Evolutionary conservation across 306 rosid genomes (phyloP).

Genomic region (Calophaca sinica): DNA sequence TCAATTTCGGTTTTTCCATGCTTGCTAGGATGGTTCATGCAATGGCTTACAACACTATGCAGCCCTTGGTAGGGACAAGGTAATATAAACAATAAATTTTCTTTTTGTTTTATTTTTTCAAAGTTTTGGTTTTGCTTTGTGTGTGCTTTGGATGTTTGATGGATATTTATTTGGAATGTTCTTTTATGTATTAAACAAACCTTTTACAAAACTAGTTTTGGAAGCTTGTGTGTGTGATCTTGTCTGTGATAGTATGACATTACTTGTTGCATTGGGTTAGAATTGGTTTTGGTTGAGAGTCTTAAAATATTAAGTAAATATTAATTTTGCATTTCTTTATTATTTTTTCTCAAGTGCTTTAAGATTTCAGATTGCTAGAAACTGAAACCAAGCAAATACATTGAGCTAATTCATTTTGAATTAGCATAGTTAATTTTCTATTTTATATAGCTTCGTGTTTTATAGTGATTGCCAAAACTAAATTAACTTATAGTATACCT

Average conservation of each 20-base stretch:
- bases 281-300: constrained; percentile 1
- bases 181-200: not conserved
- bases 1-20: constrained; percentile 30
- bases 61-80: constrained; percentile 99
- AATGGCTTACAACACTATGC: constrained; percentile 99
- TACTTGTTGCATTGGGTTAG: not conserved
- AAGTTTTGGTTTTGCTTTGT: constrained; percentile 9
- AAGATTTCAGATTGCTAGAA: too few species aligned
- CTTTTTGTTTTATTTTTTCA: not conserved
- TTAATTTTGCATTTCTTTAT: too few species aligned
- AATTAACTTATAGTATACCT: too few species aligned
- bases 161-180: constrained; percentile 1
- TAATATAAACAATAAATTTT: constrained; percentile 41
- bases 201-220: constrained; percentile 23
- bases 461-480: too few species aligned
- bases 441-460: too few species aligned
- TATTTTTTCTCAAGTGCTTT: too few species aligned
- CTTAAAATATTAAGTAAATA: not conserved
- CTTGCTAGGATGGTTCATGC: constrained; percentile 96
- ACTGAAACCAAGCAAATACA: too few species aligned
- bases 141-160: not conserved
- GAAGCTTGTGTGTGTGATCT: too few species aligned
- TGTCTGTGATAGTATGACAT: too few species aligned
- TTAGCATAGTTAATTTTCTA: too few species aligned
- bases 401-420: too few species aligned